Evolutionary conservation across 2,329 filamentous ascomycete genomes (phyloP), one percentile per base, ranked within the genome.

Genomic region (Parastagonospora nodorum): DNA sequence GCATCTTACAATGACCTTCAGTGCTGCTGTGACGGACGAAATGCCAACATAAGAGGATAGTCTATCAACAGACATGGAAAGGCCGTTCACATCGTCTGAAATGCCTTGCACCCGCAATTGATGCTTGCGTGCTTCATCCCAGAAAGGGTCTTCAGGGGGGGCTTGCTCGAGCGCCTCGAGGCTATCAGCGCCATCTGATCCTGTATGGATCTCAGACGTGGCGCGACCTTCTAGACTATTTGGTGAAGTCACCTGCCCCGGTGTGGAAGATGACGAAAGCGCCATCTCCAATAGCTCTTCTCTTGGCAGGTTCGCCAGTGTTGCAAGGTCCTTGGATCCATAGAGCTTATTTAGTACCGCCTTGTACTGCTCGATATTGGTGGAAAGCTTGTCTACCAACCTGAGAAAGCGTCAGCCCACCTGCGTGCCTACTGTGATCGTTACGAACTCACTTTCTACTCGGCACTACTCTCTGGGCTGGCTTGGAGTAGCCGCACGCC

Each of bases 401-500:
- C 88, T 70, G 12, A 8, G 8, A n/a, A 2, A 5, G 14, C 24
- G 14, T 40, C 14, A 24, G 19, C 14, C 29, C 29, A 32, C 4
- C 30, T 4, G 10, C 8, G 10, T 32, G 8, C 8, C 8, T 11
- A 8, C 19, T 12, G 9, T 8, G 8, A 39, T 36, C 16, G 16
- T 10, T 12, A 8, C 9, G 24, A n/a, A 35, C 84, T 74, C 77
- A 88, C 88, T 90, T 92, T 73, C 88, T 83, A 8, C 89, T 92
- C 0, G 89, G 89, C 50, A 90, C 87, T 8, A 90, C 84, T 53
- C 88, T 80, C 71, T 90, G 88, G 12, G 88, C 82, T 57, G 91
- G 89, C 74, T 92, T 91, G 60, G 90, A 88, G 72, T 93, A 93
- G 64, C 87, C 86, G 69, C 90, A 93, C 47, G 85, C 81, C 55